Percentiles rank a stretch among this genome's conserved stretches.
These are phyloP conservation scores for Fragaria nilgerrensis DNA, from an alignment of 306 rosid genomes.

Conservation along the genomic window DNA sequence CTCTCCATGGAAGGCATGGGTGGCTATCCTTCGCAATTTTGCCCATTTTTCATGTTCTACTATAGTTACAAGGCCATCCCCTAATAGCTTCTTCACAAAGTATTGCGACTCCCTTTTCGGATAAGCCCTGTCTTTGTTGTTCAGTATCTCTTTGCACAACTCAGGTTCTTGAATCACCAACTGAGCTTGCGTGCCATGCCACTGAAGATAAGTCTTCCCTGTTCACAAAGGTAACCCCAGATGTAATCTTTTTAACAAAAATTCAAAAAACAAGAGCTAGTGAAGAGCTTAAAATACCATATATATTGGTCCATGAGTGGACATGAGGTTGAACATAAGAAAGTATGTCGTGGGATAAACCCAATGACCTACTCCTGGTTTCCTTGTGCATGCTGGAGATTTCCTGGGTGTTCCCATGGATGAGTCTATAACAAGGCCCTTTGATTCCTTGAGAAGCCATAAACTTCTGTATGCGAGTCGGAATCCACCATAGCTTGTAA, in stretches of 20 bases:
- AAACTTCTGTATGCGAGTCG: constrained; percentile 19
- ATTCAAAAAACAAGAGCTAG: background rate
- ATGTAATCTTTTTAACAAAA: background rate
- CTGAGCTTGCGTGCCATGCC: constrained; percentile 31
- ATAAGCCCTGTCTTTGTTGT: constrained; percentile 16
- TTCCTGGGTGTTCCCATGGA: constrained; percentile 31
- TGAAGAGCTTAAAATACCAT: constrained; percentile 4
- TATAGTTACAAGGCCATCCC: constrained; percentile 32
- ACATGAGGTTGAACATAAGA: constrained; percentile 28
- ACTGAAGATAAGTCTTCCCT: constrained; percentile 38
- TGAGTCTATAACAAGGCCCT: constrained; percentile 32
- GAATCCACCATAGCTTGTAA: constrained; percentile 33
- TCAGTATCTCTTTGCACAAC: constrained; percentile 29
- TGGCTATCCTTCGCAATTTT: constrained; percentile 37
- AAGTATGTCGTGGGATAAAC: constrained; percentile 24
- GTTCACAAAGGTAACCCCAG: background rate
- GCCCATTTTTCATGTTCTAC: constrained; percentile 39
- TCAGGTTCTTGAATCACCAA: constrained; percentile 33
- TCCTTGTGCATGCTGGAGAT: constrained; percentile 26
- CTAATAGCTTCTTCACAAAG: constrained; percentile 24
- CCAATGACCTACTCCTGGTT: constrained; percentile 22
- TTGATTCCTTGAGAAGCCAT: constrained; percentile 23
- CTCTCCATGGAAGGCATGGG: constrained; percentile 38
- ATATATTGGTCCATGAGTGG: constrained; percentile 15
- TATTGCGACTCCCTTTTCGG: background rate